phyloP scores from a whole-genome alignment of 228 moss, liverwort and hornwort species.

The Sphagnum magellanicum region DNA sequence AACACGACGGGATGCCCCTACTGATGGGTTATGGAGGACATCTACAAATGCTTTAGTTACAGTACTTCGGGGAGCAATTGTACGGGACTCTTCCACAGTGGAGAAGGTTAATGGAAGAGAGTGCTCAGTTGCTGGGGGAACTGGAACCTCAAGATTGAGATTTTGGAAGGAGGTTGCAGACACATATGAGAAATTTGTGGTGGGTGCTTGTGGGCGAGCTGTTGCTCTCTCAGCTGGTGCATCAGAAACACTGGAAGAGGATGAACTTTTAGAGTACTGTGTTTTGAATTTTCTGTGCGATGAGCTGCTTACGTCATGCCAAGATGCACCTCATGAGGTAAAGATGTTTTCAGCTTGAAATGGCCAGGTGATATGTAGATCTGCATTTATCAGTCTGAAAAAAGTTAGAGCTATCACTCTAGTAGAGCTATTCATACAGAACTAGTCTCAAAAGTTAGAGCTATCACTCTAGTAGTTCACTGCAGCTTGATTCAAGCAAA shows the following conservation, averaged over 20 bases:
- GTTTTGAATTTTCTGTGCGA: slow-evolving; percentile 73
- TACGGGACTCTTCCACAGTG: slow-evolving; percentile 42
- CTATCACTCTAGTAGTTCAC: too few relatives aligned
- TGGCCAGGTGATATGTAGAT: neutral
- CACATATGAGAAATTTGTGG: slow-evolving; percentile 87
- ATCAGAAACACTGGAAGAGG: slow-evolving; percentile 55
- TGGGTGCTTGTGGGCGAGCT: slow-evolving; percentile 91
- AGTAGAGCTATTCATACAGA: neutral
- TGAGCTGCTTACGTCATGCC: slow-evolving; percentile 72
- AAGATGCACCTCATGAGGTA: slow-evolving; percentile 83
- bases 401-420: too few relatives aligned
- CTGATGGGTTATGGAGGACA: slow-evolving; percentile 71
- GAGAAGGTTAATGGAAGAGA: slow-evolving; percentile 28
- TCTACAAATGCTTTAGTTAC: slow-evolving; percentile 66
- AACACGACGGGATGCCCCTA: slow-evolving; percentile 79
- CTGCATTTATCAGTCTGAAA: neutral
- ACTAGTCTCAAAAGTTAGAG: neutral
- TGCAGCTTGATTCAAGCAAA: too few relatives aligned
- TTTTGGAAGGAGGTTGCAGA: slow-evolving; percentile 96
- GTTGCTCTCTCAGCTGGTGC: slow-evolving; percentile 45
- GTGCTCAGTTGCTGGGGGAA: slow-evolving; percentile 39
- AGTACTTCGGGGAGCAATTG: slow-evolving; percentile 63
- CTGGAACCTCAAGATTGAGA: slow-evolving; percentile 49
- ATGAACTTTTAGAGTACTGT: slow-evolving; percentile 77
- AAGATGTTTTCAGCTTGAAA: neutral